Conservation (phyloP, 805 yeast species). For the Zygosaccharomyces kombuchaensis region DNA sequence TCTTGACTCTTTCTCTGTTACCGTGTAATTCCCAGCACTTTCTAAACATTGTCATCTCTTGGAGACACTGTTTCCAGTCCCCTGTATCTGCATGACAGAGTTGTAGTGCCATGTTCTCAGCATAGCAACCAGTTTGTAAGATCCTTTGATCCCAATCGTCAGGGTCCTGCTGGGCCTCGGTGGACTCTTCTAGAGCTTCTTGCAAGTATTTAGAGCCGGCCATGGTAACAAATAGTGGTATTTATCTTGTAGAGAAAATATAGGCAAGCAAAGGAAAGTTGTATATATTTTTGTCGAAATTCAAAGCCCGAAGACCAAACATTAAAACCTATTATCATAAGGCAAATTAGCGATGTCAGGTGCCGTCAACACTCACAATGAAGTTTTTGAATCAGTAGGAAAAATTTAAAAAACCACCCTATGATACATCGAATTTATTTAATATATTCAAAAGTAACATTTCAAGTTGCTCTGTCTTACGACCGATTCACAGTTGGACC, state of each 20-base stretch:
- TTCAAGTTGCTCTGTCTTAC: no score
- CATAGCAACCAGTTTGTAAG: conserved; percentile 67
- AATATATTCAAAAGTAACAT: no score
- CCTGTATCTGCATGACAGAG: conserved; percentile 76
- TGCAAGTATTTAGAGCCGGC: conserved; percentile 23
- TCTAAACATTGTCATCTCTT: conserved; percentile 60
- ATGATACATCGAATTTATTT: no score
- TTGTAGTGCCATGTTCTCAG: conserved; percentile 64
- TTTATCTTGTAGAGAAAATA: neutral
- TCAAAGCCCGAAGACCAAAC: neutral
- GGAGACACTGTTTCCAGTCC: conserved; percentile 73
- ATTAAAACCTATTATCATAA: neutral
- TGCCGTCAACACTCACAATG: no score
- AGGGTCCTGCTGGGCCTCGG: conserved; percentile 45
- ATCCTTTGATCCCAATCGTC: conserved; percentile 79
- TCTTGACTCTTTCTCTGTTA: conserved; percentile 45
- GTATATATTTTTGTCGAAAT: neutral
- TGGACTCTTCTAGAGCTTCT: conserved; percentile 31
- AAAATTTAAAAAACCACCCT: no score
- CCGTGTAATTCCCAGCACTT: conserved; percentile 59
- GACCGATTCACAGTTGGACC: no score
- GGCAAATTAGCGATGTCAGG: neutral
- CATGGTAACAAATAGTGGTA: neutral
- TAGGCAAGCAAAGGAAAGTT: no score
- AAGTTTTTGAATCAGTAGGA: no score